These are phyloP conservation scores for Comarum palustre DNA, from an alignment of 306 rosid genomes.

Conservation along the genomic window DNA sequence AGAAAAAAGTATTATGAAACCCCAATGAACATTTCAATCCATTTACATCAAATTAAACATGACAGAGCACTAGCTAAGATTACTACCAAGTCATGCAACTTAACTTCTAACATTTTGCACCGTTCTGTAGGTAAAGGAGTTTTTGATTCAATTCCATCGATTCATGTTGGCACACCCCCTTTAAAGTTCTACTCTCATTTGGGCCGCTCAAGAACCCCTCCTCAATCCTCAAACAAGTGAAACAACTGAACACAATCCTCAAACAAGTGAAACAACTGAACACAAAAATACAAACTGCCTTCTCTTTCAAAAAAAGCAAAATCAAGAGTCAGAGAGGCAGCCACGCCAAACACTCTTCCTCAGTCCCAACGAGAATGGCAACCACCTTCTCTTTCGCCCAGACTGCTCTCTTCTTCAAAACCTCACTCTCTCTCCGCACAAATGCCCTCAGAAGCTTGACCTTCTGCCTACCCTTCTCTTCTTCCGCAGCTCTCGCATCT, in stretches of 20 bases:
- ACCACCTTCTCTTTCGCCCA: slow-evolving; percentile 45
- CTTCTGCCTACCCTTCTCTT: slow-evolving; percentile 45
- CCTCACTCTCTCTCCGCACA: slow-evolving; percentile 35
- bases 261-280: neutral
- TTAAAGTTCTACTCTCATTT: too few species aligned
- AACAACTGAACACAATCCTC: too few species aligned
- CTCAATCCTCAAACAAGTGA: neutral
- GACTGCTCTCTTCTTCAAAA: slow-evolving; percentile 37
- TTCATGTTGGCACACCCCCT: too few species aligned
- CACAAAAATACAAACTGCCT: too few species aligned
- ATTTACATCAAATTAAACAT: too few species aligned
- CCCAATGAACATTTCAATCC: too few species aligned
- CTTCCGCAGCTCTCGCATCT: slow-evolving; percentile 31
- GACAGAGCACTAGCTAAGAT: too few species aligned
- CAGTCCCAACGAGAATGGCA: slow-evolving; percentile 17
- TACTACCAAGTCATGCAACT: too few species aligned
- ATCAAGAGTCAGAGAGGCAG: neutral
- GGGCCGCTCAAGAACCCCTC: neutral
- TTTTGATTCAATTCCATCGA: too few species aligned
- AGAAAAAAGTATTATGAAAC: too few species aligned
- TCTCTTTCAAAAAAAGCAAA: neutral
- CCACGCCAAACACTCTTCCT: neutral
- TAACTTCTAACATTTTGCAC: too few species aligned
- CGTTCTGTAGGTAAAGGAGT: too few species aligned
- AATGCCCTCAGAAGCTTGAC: slow-evolving; percentile 40